Evolutionary conservation across 108 stramenopile species (phyloP).

Genomic region (Discostella stelligeroides): DNA sequence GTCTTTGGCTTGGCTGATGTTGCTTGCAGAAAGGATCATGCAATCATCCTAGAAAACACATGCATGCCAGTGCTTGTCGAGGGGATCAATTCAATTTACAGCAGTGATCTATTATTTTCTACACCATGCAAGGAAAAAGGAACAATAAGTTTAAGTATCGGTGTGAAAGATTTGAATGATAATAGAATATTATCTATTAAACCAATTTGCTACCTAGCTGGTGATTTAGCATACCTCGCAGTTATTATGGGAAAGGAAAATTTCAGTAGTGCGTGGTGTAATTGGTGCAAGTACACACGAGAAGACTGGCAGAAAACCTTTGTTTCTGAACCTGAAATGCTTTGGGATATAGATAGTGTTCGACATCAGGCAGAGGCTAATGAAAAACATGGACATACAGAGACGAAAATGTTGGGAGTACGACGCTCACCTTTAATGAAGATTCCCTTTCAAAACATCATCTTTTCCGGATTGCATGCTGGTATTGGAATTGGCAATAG

Average conservation of each 20-base stretch:
- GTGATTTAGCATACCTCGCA: background rate
- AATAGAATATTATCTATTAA: too few species aligned
- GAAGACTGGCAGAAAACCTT: background rate
- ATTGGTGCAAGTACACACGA: background rate
- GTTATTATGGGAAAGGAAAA: slow-evolving; percentile 6
- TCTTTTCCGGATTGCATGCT: slow-evolving; percentile 4
- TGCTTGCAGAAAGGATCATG: too few species aligned
- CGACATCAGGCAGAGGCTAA: background rate
- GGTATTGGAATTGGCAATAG: slow-evolving; percentile 2
- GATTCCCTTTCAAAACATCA: background rate
- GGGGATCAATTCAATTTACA: too few species aligned
- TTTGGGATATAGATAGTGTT: background rate
- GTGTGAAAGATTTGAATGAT: too few species aligned
- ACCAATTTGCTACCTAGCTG: too few species aligned
- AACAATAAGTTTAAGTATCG: too few species aligned
- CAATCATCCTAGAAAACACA: too few species aligned
- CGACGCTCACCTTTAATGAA: background rate
- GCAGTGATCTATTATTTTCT: too few species aligned
- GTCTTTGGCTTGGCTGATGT: too few species aligned
- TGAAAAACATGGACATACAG: background rate
- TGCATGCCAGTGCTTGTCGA: too few species aligned
- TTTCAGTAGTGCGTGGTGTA: background rate
- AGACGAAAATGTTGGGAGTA: background rate
- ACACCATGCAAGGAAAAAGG: too few species aligned
- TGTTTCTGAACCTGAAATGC: background rate